phyloP scores from a whole-genome alignment of 176 grass and related monocot genomes.

The Pontederia crassipes region DNA sequence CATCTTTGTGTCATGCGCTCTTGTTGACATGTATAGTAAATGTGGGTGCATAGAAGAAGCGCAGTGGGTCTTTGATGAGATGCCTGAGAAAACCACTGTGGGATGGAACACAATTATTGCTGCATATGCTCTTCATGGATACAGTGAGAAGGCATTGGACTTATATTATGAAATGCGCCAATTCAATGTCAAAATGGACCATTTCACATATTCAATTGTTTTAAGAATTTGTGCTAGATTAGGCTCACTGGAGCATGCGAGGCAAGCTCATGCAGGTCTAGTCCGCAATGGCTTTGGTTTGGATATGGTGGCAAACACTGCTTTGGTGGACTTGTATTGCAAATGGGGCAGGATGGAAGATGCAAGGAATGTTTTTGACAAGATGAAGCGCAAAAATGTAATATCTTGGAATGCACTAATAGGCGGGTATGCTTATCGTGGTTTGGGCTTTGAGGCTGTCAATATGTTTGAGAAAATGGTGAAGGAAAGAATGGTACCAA shows the following conservation, averaged over 20 bases:
- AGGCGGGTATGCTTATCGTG: slow-evolving; percentile 77
- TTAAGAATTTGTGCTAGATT: slow-evolving; percentile 49
- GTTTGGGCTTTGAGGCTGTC: slow-evolving; percentile 52
- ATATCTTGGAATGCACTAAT: slow-evolving; percentile 92
- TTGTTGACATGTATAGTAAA: slow-evolving; percentile 85
- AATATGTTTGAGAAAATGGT: slow-evolving; percentile 57
- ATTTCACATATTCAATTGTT: slow-evolving; percentile 61
- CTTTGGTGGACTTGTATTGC: slow-evolving; percentile 68
- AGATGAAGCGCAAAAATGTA: slow-evolving; percentile 71
- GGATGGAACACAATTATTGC: slow-evolving; percentile 70
- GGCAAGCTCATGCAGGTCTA: slow-evolving; percentile 62
- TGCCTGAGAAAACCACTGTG: slow-evolving; percentile 30
- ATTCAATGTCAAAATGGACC: slow-evolving; percentile 35
- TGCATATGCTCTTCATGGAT: slow-evolving; percentile 44
- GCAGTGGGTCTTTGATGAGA: slow-evolving; percentile 45
- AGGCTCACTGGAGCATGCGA: slow-evolving; percentile 62
- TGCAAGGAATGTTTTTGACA: slow-evolving; percentile 68
- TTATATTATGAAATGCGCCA: slow-evolving; percentile 53
- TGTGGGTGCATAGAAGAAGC: slow-evolving; percentile 41
- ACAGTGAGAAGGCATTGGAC: slow-evolving; percentile 44
- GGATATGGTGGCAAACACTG: slow-evolving; percentile 47
- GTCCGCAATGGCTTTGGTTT: slow-evolving; percentile 47
- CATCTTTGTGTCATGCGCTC: slow-evolving; percentile 38
- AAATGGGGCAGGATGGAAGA: slow-evolving; percentile 93
- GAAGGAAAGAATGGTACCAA: slow-evolving; percentile 53